Conservation (phyloP, 2,329 filamentous ascomycete species). For the Teratosphaeria epicoccoides region DNA sequence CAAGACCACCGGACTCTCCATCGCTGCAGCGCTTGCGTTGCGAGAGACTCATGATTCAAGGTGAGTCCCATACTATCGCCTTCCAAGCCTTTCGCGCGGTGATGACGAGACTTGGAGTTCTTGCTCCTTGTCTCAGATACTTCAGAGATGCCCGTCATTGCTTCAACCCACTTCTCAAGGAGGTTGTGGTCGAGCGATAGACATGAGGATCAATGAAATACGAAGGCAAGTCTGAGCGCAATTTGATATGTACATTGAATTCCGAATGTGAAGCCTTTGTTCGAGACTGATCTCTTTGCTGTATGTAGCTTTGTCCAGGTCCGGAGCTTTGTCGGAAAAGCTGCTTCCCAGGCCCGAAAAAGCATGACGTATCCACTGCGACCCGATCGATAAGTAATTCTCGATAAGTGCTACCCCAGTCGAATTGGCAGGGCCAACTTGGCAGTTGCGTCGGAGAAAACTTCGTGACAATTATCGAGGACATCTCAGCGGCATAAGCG, state of each 20-base stretch:
- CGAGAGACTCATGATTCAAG: background rate
- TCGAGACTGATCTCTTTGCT: background rate
- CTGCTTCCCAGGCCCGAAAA: background rate
- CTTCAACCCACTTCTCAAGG: slow-evolving; percentile 13
- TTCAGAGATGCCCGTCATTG: slow-evolving; percentile 16
- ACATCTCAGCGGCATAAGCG: background rate
- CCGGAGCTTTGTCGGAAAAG: background rate
- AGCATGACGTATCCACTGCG: background rate
- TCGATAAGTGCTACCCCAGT: background rate
- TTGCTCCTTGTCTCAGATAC: slow-evolving; percentile 19
- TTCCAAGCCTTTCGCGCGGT: slow-evolving; percentile 9
- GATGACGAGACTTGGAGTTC: slow-evolving; percentile 13
- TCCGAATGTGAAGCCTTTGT: background rate
- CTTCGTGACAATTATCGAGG: background rate
- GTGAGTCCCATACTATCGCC: background rate
- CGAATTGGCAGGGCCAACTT: background rate
- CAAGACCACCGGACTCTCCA: background rate
- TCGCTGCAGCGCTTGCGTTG: background rate
- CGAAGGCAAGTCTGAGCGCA: slow-evolving; percentile 23
- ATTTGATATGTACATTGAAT: background rate
- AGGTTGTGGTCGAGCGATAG: slow-evolving; percentile 16
- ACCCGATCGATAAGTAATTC: background rate
- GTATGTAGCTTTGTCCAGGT: background rate
- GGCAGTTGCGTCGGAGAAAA: background rate
- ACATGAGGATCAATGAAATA: slow-evolving; percentile 13